Evolutionary conservation across 345 rosid genomes (phyloP), one percentile per base, ranked within the genome.

Genomic region (Bruguiera gymnorhiza): DNA sequence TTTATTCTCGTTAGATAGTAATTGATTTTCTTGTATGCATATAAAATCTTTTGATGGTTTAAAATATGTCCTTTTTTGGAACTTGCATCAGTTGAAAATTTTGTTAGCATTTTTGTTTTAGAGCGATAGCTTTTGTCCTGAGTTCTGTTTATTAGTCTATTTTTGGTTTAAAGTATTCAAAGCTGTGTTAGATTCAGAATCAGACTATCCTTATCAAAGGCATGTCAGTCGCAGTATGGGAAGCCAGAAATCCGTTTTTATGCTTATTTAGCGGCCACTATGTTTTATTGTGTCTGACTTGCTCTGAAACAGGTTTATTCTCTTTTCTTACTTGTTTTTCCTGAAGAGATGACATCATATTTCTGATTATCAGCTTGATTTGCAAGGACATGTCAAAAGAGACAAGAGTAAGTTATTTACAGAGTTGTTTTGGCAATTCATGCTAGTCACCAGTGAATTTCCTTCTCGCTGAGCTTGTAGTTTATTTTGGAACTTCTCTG

Each of bases 321-420:
- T 81, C 97, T 70, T 78, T 97, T 4, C 89, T 94, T 64, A 88
- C 90, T 21, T 89, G 84, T 79, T 89, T 94, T 81, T 39, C 15
- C 46, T 39, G 46, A 60, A 87, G 79, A 82, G 84, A 85, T 92
- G 97, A 73, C 73, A 75, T 70, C 96, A 89, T 46, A 60, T 81
- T 69, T 77, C 73, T 61, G 97, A 94, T 80, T 94, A 82, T 79
- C 97, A 92, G 78, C 85, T 94, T 74, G 89, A 87, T 66, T 78
- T 92, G 72, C 96, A 81, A 68, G 83, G 88, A 65, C 78, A 64
- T 62, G 51, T 76, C 46, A 91, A 86, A 73, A 90, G 80, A 80
- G 97, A 87, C 77, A 73, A 52, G 67, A 81, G 83, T 86, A 80
- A 83, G 86, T 84, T 53, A 16, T 75, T 39, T 11, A 43, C 50